Percentiles rank a stretch among this genome's conserved stretches.
Conservation (phyloP, 139 green algal genomes). For the Chlorella sorokiniana region DNA sequence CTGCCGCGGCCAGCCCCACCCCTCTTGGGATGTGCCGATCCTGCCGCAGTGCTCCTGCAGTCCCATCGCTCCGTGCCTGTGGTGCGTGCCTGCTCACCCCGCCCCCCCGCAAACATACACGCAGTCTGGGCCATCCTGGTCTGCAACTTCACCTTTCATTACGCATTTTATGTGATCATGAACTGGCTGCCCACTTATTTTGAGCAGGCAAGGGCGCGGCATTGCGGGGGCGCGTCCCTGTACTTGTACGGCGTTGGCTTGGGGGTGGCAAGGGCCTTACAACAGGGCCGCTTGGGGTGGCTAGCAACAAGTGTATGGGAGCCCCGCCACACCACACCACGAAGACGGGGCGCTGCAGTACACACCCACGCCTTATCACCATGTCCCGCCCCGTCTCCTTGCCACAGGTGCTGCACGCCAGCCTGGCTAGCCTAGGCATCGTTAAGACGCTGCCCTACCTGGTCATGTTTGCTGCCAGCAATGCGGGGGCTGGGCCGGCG, state of each 20-base stretch:
- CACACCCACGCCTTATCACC: not conserved
- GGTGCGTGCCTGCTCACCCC: not conserved
- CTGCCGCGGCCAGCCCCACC: not conserved
- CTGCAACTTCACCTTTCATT: conserved; percentile 99
- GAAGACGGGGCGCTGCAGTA: not conserved
- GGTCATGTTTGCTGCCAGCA: conserved; percentile 90
- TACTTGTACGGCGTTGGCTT: not conserved
- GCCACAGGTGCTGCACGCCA: conserved; percentile 70
- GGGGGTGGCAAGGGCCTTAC: too few relatives aligned
- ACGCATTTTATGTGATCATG: conserved; percentile 98
- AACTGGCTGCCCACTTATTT: conserved; percentile 99
- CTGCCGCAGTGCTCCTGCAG: too few relatives aligned
- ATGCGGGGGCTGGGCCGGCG: conserved; percentile 81
- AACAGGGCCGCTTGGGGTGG: too few relatives aligned
- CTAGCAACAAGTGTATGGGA: too few relatives aligned
- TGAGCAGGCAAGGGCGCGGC: conserved; percentile 59
- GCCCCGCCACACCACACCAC: too few relatives aligned
- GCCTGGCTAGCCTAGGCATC: conserved; percentile 74
- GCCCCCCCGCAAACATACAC: conserved; percentile 36
- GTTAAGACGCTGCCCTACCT: conserved; percentile 92
- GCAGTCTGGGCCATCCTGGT: conserved; percentile 94
- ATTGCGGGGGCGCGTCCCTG: not conserved
- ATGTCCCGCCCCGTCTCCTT: not conserved
- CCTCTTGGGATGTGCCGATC: not conserved
- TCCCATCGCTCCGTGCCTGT: not conserved